phyloP scores from a whole-genome alignment of 208 protist species.

The Trichomonas vaginalis region DNA sequence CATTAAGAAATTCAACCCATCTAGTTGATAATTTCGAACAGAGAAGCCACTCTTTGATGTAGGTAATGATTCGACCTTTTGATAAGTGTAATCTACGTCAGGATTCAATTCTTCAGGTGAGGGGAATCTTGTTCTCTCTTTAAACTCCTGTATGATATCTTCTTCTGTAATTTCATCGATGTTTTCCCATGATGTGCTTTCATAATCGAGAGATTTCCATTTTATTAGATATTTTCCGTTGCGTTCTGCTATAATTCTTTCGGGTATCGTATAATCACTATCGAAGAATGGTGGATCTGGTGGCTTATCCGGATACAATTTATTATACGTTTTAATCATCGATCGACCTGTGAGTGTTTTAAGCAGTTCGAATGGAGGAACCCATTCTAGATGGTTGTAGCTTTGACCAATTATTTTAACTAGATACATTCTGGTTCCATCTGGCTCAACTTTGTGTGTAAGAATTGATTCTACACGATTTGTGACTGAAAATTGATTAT shows the following conservation, averaged over 20 bases:
- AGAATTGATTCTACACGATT: background rate
- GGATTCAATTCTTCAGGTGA: background rate
- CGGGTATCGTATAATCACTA: background rate
- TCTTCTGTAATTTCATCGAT: background rate
- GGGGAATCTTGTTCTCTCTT: background rate
- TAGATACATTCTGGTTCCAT: background rate
- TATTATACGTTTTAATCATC: background rate
- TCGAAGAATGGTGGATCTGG: background rate
- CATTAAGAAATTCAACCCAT: slow-evolving; percentile 93
- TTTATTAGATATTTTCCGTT: slow-evolving; percentile 43
- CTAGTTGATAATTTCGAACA: slow-evolving; percentile 69
- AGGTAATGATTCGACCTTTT: background rate
- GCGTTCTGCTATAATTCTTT: background rate
- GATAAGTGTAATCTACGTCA: background rate
- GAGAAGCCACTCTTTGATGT: background rate
- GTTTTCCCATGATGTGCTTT: slow-evolving; percentile 44
- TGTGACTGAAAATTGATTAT: background rate
- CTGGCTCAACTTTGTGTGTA: background rate
- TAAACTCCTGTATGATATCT: background rate
- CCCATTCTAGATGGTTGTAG: background rate
- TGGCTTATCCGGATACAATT: background rate
- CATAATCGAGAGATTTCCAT: slow-evolving; percentile 42
- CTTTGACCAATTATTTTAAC: background rate
- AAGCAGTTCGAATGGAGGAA: background rate
- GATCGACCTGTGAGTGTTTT: background rate